Base-by-base conservation (phyloP, 108 stramenopile species). In the Conticribra guillardii region DNA sequence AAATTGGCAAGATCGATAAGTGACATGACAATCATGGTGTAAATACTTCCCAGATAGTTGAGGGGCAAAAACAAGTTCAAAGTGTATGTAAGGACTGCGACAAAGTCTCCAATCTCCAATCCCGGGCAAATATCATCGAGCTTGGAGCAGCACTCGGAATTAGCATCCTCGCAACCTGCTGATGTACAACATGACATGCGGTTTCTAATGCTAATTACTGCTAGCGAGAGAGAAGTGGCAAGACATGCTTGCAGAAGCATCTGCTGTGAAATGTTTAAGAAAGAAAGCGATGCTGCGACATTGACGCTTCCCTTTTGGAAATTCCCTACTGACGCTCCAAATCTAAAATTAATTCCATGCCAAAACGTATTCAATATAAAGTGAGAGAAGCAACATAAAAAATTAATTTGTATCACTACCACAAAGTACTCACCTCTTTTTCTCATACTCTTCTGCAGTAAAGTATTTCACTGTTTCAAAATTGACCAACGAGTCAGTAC, bases 391-490 rank as follows among this genome's bases (percentile, higher is more conserved):
- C n/a, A n/a, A n/a, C n/a, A n/a, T n/a, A n/a, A n/a, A n/a, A n/a
- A n/a, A n/a, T n/a, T n/a, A n/a, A n/a, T n/a, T n/a, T n/a, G n/a
- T n/a, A n/a, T n/a, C n/a, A n/a, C n/a, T n/a, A n/a, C n/a, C n/a
- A n/a, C n/a, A n/a, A n/a, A n/a, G n/a, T n/a, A n/a, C 34, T 69
- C 47, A 70, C 69, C 69, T 71, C 27, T 79, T 67, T n/a, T 81
- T 74, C 65, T 99, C 98, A 54, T 85, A 97, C 29, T 73, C 71
- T 82, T 99, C 98, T 11, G 87, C 92, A 4, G 96, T 97, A 60
- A 99, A 99, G 60, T 93, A 95, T 64, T 99, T 99, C 41, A 99
- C 98, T 16, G 96, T 96, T 75, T 99, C 98, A 67, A 96, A 97
- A 76, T 99, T 98, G 48, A 97, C 63, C 48, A 99, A 70, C 8